Percentiles rank a stretch among this genome's conserved stretches.
Evolutionary conservation across 225 moss, liverwort and hornwort genomes (phyloP).

Genomic region (Bryum argenteum): DNA sequence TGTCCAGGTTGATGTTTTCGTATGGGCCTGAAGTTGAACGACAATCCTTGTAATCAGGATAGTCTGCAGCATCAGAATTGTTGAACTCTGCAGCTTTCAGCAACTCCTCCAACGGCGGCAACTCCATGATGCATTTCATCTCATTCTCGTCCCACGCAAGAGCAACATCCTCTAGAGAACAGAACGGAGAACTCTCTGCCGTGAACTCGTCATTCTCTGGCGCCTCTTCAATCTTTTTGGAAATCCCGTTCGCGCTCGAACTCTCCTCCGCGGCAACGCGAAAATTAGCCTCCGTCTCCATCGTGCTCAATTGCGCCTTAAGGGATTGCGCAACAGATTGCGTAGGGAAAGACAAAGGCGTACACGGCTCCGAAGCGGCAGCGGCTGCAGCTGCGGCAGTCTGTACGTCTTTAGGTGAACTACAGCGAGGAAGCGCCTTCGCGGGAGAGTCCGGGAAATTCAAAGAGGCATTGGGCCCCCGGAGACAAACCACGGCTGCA

Average conservation of each 20-base stretch:
- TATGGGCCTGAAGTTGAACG: conserved; percentile 30
- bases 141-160: conserved; percentile 34
- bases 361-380: conserved; percentile 51
- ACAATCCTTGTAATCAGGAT: conserved; percentile 25
- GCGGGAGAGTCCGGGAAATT: conserved; percentile 50
- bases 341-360: conserved; percentile 38
- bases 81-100: conserved; percentile 11
- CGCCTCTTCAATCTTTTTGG: not conserved
- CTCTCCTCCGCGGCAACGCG: conserved; percentile 19
- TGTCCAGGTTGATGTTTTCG: not conserved
- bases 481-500: conserved; percentile 51
- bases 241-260: conserved; percentile 4
- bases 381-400: conserved; percentile 46
- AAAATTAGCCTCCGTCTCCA: conserved; percentile 7
- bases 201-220: conserved; percentile 27
- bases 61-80: not conserved
- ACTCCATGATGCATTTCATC: conserved; percentile 41
- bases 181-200: conserved; percentile 23
- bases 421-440: conserved; percentile 26
- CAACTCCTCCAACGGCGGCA: conserved; percentile 43
- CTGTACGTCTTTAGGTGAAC: conserved; percentile 45
- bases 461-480: conserved; percentile 42
- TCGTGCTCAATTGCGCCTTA: conserved; percentile 35
- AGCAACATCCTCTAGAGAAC: conserved; percentile 37
- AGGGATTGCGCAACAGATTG: conserved; percentile 45